Evolutionary conservation across 768 basidiomycete species (phyloP).

Genomic region (Postia placenta): DNA sequence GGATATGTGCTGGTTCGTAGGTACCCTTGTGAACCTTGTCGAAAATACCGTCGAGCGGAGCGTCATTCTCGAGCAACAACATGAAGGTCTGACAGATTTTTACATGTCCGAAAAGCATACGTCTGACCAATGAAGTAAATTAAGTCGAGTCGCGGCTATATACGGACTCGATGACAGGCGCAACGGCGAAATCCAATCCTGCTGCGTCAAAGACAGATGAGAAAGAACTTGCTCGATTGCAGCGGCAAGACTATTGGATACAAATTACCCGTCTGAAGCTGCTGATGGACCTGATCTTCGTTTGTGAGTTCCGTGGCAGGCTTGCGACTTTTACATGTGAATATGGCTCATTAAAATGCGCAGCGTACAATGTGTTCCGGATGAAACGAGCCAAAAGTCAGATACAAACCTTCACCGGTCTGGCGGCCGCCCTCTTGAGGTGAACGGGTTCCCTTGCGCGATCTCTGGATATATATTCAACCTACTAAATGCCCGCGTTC

Average conservation of each 20-base stretch:
- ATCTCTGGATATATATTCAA: neutral
- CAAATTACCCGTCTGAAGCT: conserved; percentile 65
- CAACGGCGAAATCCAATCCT: conserved; percentile 65
- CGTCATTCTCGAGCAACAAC: conserved; percentile 57
- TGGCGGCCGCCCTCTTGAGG: conserved; percentile 71
- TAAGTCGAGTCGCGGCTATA: conserved; percentile 71
- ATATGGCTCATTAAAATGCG: neutral
- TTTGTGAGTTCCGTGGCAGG: conserved; percentile 48
- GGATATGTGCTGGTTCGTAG: conserved; percentile 83
- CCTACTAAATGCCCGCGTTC: neutral
- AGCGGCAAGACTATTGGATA: conserved; percentile 73
- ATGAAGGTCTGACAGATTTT: conserved; percentile 44
- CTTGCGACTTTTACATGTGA: neutral
- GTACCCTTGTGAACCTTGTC: conserved; percentile 74
- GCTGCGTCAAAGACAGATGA: conserved; percentile 54
- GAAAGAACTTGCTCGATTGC: conserved; percentile 61
- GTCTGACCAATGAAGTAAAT: conserved; percentile 2
- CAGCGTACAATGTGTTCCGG: conserved; percentile 78
- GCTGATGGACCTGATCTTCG: conserved; percentile 81
- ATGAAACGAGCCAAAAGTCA: conserved; percentile 54
- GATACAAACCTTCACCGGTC: conserved; percentile 60
- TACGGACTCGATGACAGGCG: conserved; percentile 63
- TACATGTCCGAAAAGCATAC: neutral
- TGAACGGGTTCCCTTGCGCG: conserved; percentile 23
- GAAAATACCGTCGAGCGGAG: conserved; percentile 79